phyloP scores from a whole-genome alignment of 129 eudicot species.

The Tagetes patula region DNA sequence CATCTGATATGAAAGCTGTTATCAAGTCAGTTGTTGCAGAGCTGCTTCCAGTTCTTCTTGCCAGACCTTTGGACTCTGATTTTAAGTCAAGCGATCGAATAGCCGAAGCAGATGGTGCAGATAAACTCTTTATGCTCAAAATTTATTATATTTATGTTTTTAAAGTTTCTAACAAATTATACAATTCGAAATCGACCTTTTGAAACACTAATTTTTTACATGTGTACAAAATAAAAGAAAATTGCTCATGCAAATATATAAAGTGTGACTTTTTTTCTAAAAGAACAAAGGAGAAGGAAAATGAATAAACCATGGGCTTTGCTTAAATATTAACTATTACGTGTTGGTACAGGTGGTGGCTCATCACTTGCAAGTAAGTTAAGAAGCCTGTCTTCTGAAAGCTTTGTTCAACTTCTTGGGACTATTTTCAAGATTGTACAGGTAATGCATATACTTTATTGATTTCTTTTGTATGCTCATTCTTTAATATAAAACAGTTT shows the following conservation, averaged over 20 bases:
- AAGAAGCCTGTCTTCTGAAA: conserved; percentile 81
- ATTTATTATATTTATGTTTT: neutral
- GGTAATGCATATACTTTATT: conserved; percentile 69
- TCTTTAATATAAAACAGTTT: conserved; percentile 8
- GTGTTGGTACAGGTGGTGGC: conserved; percentile 71
- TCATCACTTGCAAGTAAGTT: conserved; percentile 87
- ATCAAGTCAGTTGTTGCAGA: conserved; percentile 73
- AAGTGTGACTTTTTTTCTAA: neutral
- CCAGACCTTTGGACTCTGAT: conserved; percentile 57
- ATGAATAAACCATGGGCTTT: conserved; percentile 32
- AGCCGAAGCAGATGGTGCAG: conserved; percentile 77
- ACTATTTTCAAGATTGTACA: conserved; percentile 79
- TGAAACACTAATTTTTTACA: conserved; percentile 1
- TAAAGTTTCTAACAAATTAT: neutral
- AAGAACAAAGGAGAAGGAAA: neutral
- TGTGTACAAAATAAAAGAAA: neutral
- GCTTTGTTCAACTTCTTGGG: conserved; percentile 77
- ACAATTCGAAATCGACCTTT: neutral
- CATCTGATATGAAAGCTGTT: conserved; percentile 88
- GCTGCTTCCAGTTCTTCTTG: conserved; percentile 68
- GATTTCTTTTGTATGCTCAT: conserved; percentile 23
- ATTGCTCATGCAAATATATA: neutral
- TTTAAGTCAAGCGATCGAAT: conserved; percentile 57
- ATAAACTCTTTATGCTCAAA: neutral
- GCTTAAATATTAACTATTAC: conserved; percentile 9